Base-by-base conservation (phyloP, 768 basidiomycete species). In the Hericium coralloides region DNA sequence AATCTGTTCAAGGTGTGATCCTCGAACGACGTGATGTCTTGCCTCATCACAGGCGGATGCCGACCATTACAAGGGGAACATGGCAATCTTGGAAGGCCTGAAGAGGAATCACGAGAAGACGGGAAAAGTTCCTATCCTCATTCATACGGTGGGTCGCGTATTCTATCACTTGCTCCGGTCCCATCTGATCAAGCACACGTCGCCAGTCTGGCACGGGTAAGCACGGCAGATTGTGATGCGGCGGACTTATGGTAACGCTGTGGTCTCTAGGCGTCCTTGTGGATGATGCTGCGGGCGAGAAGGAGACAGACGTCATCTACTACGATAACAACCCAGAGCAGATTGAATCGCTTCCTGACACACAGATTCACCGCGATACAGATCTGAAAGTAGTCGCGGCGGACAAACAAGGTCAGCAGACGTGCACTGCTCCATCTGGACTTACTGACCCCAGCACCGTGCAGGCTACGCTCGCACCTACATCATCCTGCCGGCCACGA, bases 401-500 rank as follows among this genome's bases (percentile, higher is more conserved):
- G 4, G 76, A 79, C 59, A 68, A 69, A 39, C 68, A 76, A 70
- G 82, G 79, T 77, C 23, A 9, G 57, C 60, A 15, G 37, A 49
- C 17, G 12, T 52, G n/a, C 50, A 54, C 14, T 26, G 17, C 25
- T 25, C n/a, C 38, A 15, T 23, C 47, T 23, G 4, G 3, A 49
- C 23, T 2, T 23, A 5, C 36, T 53, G 31, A 18, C 56, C 1
- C 18, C 65, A 31, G 66, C 65, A 37, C 54, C 58, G 8, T 22
- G 18, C 53, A 78, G 79, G 79, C 15, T 82, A 77, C 65, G 73
- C 76, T 31, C 73, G 73, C 54, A 73, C 78, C 0, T 79, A 81
- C 65, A 80, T 83, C 56, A 63, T 84, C 52, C 61, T 79, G 12
- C 81, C 82, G 1, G 70, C 76, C 3, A 82, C 83, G 0, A 81